Conservation (phyloP, 306 rosid genomes). For the Cucurbita pepo region DNA sequence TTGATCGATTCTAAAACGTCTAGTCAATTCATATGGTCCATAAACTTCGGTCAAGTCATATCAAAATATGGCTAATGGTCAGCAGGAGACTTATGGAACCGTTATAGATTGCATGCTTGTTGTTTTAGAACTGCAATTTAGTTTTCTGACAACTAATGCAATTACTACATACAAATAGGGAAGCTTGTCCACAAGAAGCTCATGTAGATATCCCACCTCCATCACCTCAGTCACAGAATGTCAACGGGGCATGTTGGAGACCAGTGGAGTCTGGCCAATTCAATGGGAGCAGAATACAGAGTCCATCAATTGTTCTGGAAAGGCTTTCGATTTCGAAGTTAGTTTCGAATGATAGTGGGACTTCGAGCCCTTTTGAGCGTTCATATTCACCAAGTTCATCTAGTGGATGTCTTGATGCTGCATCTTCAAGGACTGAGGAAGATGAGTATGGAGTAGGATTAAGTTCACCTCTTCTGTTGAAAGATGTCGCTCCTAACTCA, state of each 20-base stretch:
- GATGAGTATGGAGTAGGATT: conserved; percentile 23
- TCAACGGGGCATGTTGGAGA: conserved; percentile 13
- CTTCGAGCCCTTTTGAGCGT: conserved; percentile 20
- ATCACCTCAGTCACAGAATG: conserved; percentile 16
- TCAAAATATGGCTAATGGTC: neutral
- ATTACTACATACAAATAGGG: conserved; percentile 20
- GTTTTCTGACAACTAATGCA: conserved; percentile 14
- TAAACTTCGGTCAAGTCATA: neutral
- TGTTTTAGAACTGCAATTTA: neutral
- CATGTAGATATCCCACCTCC: conserved; percentile 19
- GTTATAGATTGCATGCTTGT: neutral
- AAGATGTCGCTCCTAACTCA: conserved; percentile 3
- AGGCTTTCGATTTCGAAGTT: conserved; percentile 11
- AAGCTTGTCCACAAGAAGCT: conserved; percentile 16
- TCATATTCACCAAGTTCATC: conserved; percentile 27
- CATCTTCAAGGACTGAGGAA: conserved; percentile 10
- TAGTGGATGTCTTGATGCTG: conserved; percentile 17
- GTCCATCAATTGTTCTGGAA: conserved; percentile 23
- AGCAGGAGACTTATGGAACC: neutral
- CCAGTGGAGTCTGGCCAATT: conserved; percentile 12
- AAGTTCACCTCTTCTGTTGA: neutral
- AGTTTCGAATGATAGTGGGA: neutral
- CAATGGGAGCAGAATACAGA: conserved; percentile 12
- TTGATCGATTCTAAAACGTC: neutral
- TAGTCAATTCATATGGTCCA: neutral